Evolutionary conservation across 345 rosid species (phyloP), one percentile per base, ranked within the genome.

Genomic region (Psidium friedrichsthalianum): DNA sequence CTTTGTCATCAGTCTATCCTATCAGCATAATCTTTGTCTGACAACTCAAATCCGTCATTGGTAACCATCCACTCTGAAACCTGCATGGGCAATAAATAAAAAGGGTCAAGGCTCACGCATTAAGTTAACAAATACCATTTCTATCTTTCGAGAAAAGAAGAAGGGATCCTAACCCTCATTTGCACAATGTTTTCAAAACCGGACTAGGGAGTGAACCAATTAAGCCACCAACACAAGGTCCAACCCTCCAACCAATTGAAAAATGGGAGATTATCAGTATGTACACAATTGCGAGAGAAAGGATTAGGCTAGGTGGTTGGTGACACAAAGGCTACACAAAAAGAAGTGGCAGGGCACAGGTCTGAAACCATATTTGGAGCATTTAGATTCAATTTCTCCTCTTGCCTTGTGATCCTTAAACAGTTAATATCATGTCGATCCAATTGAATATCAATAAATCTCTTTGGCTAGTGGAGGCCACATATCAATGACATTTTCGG

Each of bases 1-100:
- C 90, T 95, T 96, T 1, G 94, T 90, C 94, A 93, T 96, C 88
- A 97, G 87, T 95, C 98, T 24, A 96, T 95, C 20, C 95, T 93
- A 3, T 87, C 74, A 0, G 98, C 98, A 85, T 92, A 93, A 86
- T 97, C 99, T 52, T 92, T 85, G 87, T 95, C 95, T 24, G 90
- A 93, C 86, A 93, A 85, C 87, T 93, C 91, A 47, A 85, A 88
- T 84, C 93, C 95, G 80, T 92, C 89, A 90, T 89, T 85, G 10
- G 90, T 83, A 88, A 92, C 93, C 95, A 96, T 94, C 98, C 98
- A 97, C 88, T 82, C 83, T 0, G 80, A 69, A 42, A 69, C 47
- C 80, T 69, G 80, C 80, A 1, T 5, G 7, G 24, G 80, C 80
- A 69, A 64, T 36, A 6, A 69, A 32, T 10, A 69, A 36, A 69